phyloP scores from a whole-genome alignment of 106 monocot species.

The Allium cepa region DNA sequence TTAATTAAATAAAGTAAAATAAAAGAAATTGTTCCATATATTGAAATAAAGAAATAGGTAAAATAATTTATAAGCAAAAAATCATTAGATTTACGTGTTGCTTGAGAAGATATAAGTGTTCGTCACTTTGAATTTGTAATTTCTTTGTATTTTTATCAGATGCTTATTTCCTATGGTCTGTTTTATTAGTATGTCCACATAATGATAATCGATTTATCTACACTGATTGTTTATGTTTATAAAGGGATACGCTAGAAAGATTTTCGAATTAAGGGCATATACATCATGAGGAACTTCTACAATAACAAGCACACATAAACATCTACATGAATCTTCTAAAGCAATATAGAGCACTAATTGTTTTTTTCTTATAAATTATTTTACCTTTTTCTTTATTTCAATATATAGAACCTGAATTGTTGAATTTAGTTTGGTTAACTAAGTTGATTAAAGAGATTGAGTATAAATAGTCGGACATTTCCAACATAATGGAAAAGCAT shows the following conservation, averaged over 20 bases:
- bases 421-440: background rate
- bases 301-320: slow-evolving; percentile 69
- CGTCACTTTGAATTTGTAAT: too few relatives aligned
- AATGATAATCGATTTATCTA: too few relatives aligned
- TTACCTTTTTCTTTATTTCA: background rate
- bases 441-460: too few relatives aligned
- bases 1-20: too few relatives aligned
- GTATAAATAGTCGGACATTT: slow-evolving; percentile 78
- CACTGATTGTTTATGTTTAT: background rate
- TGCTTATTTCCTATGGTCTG: too few relatives aligned
- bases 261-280: slow-evolving; percentile 55
- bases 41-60: too few relatives aligned
- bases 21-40: too few relatives aligned
- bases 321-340: slow-evolving; percentile 57
- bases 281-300: slow-evolving; percentile 71
- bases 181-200: too few relatives aligned
- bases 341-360: slow-evolving; percentile 84
- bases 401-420: background rate
- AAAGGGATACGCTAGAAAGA: slow-evolving; percentile 54
- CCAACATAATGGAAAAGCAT: slow-evolving; percentile 74
- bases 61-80: too few relatives aligned
- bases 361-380: background rate
- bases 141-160: too few relatives aligned
- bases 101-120: too few relatives aligned
- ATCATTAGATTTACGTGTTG: too few relatives aligned